Percentiles rank a stretch among this genome's conserved stretches.
Evolutionary conservation across 495 filamentous ascomycete genomes (phyloP).

Genomic region (Aspergillus avenaceus): DNA sequence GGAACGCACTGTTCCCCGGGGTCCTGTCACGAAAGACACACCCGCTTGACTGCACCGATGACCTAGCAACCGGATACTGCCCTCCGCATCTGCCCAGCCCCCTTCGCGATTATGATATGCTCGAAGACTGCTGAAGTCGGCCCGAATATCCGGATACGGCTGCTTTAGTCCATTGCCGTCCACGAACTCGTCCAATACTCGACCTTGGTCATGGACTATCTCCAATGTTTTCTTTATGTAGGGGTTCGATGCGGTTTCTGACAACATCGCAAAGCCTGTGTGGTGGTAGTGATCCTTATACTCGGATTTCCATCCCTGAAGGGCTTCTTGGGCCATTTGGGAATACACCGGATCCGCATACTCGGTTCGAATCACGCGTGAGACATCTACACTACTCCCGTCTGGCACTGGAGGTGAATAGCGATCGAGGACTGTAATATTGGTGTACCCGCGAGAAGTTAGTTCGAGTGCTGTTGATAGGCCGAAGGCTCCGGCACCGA

Average conservation of each 20-base stretch:
- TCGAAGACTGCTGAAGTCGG: conserved; percentile 21
- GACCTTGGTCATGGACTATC: conserved; percentile 16
- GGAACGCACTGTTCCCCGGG: conserved; percentile 24
- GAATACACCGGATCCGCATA: conserved; percentile 66
- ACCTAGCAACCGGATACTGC: conserved; percentile 56
- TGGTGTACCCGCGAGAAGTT: conserved; percentile 20
- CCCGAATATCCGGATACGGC: conserved; percentile 21
- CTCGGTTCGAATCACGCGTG: conserved; percentile 66
- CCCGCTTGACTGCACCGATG: conserved; percentile 21
- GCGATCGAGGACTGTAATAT: conserved; percentile 51
- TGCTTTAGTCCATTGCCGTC: conserved; percentile 18
- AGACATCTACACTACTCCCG: conserved; percentile 58
- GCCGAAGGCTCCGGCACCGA: conserved; percentile 32
- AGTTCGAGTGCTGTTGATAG: conserved; percentile 26
- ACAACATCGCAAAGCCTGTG: conserved; percentile 25
- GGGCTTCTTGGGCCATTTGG: conserved; percentile 57
- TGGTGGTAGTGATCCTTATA: conserved; percentile 23
- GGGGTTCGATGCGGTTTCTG: conserved; percentile 20
- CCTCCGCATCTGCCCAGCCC: conserved; percentile 75
- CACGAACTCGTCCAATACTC: conserved; percentile 18
- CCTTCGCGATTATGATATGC: conserved; percentile 66
- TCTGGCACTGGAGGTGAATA: conserved; percentile 50
- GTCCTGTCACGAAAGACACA: conserved; percentile 25
- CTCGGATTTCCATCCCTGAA: conserved; percentile 56
- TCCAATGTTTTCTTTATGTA: conserved; percentile 21